Evolutionary conservation across 2,329 filamentous ascomycete species (phyloP), one percentile per base, ranked within the genome.

Genomic region (Stemphylium beticola): DNA sequence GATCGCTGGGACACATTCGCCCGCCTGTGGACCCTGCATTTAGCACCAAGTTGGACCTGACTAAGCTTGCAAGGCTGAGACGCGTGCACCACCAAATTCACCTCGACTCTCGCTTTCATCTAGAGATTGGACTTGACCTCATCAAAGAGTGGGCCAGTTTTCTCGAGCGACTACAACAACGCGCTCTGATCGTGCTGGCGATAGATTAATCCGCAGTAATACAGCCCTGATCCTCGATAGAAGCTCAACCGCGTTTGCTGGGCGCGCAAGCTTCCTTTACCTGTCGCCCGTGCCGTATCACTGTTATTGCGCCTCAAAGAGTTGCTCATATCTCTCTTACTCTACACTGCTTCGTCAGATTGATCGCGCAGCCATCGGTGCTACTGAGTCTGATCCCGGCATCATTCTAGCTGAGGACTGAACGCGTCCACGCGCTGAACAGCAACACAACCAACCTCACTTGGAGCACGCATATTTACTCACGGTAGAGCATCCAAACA

Each of bases 11-110:
- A 4, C 24, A 41, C 36, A n/a, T 57, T 58, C 49, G 55, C 57
- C 49, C 53, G 56, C 20, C 29, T 24, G 44, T 26, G 42, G 48
- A 38, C 53, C 57, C 49, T 62, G 49, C 46, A 48, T 41, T 53
- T 47, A 15, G 47, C 58, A 41, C 49, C 15, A 20, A 17, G 17
- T 20, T 26, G 40, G 37, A 29, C 26, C 31, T 51, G 37, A 37
- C 32, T 26, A 47, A 20, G 37, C 37, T 32, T n/a, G 24, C 44
- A 49, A 34, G 48, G 51, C 51, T 49, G 51, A 36, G 32, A 53
- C 12, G 50, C 37, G 38, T 40, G 29, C 36, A 29, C 31, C 26
- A 29, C 24, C 38, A 18, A 41, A 40, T 40, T 55, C 47, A 41
- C 34, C 36, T 24, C 32, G 36, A 31, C 51, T 26, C 33, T 55